Evolutionary conservation across 495 filamentous ascomycete genomes (phyloP).

Genomic region (Xylaria cubensis): DNA sequence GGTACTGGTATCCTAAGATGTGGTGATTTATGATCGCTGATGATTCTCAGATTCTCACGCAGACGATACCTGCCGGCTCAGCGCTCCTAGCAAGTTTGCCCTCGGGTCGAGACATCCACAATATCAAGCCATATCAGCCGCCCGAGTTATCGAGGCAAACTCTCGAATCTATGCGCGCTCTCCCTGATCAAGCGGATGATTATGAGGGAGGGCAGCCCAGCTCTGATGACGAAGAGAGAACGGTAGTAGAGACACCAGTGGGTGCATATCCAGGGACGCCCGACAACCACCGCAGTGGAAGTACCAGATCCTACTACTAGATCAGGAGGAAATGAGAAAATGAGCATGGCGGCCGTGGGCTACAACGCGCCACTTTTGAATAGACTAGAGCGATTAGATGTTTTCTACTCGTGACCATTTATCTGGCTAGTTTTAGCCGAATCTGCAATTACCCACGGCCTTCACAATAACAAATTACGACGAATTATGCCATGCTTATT

Average conservation of each 20-base stretch:
- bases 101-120: conserved; percentile 85
- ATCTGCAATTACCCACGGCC: background rate
- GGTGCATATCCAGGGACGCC: conserved; percentile 49
- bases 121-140: conserved; percentile 63
- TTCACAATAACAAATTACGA: background rate
- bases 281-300: conserved; percentile 45
- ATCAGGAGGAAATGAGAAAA: background rate
- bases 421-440: background rate
- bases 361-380: background rate
- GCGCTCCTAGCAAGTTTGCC: conserved; percentile 78
- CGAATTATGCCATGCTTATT: background rate
- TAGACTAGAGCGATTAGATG: background rate
- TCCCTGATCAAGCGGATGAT: conserved; percentile 60
- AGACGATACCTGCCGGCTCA: conserved; percentile 72
- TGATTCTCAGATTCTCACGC: conserved; percentile 72
- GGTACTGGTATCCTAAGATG: background rate
- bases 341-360: background rate
- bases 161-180: conserved; percentile 58
- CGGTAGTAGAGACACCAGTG: conserved; percentile 30
- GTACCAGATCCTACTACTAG: conserved; percentile 49
- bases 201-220: conserved; percentile 45
- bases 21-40: background rate
- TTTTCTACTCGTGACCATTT: background rate
- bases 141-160: conserved; percentile 63
- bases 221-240: conserved; percentile 53